These are phyloP conservation scores for Lodderomyces beijingensis DNA, from an alignment of 1,139 yeast species.

Conservation along the genomic window DNA sequence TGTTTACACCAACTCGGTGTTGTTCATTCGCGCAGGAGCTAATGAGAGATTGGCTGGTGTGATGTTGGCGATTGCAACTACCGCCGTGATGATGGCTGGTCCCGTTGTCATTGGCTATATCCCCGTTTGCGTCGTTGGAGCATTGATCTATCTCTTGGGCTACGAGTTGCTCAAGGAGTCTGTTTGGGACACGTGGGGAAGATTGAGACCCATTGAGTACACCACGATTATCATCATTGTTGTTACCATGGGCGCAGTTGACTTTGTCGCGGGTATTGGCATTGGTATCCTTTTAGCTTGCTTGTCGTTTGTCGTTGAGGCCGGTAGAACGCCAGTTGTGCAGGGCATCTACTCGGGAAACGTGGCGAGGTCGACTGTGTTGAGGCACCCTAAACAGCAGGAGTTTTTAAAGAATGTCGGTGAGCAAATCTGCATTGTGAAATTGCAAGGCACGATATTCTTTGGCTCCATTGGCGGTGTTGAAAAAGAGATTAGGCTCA, in stretches of 20 bases:
- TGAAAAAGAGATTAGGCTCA: slow-evolving; percentile 65
- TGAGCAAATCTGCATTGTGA: slow-evolving; percentile 82
- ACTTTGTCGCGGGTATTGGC: slow-evolving; percentile 87
- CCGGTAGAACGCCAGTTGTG: slow-evolving; percentile 80
- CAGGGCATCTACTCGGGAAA: slow-evolving; percentile 82
- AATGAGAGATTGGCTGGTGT: slow-evolving; percentile 85
- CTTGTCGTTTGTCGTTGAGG: slow-evolving; percentile 85
- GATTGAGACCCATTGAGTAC: slow-evolving; percentile 74
- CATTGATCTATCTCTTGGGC: slow-evolving; percentile 84
- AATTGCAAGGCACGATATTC: slow-evolving; percentile 82
- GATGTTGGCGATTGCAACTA: slow-evolving; percentile 78
- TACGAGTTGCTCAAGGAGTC: slow-evolving; percentile 88
- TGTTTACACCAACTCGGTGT: slow-evolving; percentile 88
- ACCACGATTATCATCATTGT: slow-evolving; percentile 80
- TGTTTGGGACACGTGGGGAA: slow-evolving; percentile 75
- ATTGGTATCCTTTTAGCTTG: slow-evolving; percentile 91
- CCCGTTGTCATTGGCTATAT: slow-evolving; percentile 91
- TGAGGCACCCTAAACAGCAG: slow-evolving; percentile 87
- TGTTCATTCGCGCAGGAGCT: slow-evolving; percentile 92
- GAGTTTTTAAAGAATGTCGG: slow-evolving; percentile 84
- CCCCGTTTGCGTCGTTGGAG: slow-evolving; percentile 93
- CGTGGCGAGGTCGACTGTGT: slow-evolving; percentile 87
- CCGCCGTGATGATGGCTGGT: slow-evolving; percentile 76
- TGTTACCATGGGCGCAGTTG: slow-evolving; percentile 91
- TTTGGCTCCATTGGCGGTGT: slow-evolving; percentile 95